These are phyloP conservation scores for Xylaria sp. DNA, from an alignment of 2,329 filamentous ascomycete genomes.

Conservation along the genomic window DNA sequence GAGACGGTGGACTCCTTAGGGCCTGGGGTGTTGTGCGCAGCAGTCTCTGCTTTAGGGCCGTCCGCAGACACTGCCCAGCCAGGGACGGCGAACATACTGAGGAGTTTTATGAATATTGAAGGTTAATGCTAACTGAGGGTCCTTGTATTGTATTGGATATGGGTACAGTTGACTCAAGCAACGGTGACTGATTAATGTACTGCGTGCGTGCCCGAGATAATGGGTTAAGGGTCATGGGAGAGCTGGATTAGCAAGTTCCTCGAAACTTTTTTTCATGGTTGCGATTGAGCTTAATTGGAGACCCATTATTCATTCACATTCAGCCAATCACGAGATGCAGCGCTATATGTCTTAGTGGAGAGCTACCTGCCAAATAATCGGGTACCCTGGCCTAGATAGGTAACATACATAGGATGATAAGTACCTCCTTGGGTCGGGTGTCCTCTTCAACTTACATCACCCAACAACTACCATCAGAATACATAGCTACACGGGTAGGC, in stretches of 20 bases:
- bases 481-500: background rate
- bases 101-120: background rate
- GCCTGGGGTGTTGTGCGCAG: constrained; percentile 49
- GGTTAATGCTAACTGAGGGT: background rate
- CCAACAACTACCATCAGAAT: background rate
- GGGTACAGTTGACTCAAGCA: background rate
- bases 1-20: constrained; percentile 39
- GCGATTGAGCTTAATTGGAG: background rate
- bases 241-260: background rate
- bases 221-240: constrained; percentile 5
- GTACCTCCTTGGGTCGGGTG: too few species aligned
- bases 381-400: background rate
- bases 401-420: too few species aligned
- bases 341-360: background rate
- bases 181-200: background rate
- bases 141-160: background rate
- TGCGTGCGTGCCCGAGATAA: constrained; percentile 3
- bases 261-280: constrained; percentile 39
- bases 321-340: constrained; percentile 11
- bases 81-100: constrained; percentile 70
- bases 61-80: constrained; percentile 87
- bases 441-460: background rate
- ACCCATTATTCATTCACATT: background rate
- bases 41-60: constrained; percentile 75
- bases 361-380: background rate